phyloP scores from a whole-genome alignment of 2,329 filamentous ascomycete genomes.

The Monosporascus sp. region DNA sequence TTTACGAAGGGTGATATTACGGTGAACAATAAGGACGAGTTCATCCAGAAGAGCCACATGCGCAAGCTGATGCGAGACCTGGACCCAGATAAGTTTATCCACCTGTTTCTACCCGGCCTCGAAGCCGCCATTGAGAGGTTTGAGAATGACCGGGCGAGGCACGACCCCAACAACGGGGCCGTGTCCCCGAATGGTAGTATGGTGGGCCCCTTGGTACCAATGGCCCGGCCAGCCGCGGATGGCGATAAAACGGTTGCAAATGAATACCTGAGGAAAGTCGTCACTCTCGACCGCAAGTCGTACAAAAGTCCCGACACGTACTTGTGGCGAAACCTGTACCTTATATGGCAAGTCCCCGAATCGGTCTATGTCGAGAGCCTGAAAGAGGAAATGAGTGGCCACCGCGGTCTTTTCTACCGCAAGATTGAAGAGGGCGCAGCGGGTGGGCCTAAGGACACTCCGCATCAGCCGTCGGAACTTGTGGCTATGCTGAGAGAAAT shows the following conservation, averaged over 20 bases:
- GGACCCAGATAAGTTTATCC: slow-evolving; percentile 1
- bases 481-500: slow-evolving; percentile 7
- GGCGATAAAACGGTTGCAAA: not conserved
- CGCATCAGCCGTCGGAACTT: slow-evolving; percentile 7
- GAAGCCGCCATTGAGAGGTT: not conserved
- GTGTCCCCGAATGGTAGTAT: not conserved
- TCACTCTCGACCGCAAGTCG: not conserved
- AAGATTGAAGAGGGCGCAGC: not conserved
- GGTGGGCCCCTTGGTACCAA: not conserved
- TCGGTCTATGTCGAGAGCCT: slow-evolving; percentile 2
- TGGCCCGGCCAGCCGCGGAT: not conserved
- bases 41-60: slow-evolving; percentile 52
- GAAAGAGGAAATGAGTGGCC: not conserved
- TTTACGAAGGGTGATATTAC: slow-evolving; percentile 89
- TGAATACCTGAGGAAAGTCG: not conserved
- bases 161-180: not conserved
- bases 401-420: slow-evolving; percentile 3
- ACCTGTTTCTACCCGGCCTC: slow-evolving; percentile 2
- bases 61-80: slow-evolving; percentile 1
- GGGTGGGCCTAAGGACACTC: not conserved
- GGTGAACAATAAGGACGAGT: slow-evolving; percentile 75
- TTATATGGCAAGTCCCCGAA: slow-evolving; percentile 2
- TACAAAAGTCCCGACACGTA: not conserved
- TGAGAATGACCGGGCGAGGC: not conserved
- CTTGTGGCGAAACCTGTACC: slow-evolving; percentile 1